These are phyloP conservation scores for Aureobasidium musti DNA, from an alignment of 2,329 filamentous ascomycete species.

Conservation along the genomic window DNA sequence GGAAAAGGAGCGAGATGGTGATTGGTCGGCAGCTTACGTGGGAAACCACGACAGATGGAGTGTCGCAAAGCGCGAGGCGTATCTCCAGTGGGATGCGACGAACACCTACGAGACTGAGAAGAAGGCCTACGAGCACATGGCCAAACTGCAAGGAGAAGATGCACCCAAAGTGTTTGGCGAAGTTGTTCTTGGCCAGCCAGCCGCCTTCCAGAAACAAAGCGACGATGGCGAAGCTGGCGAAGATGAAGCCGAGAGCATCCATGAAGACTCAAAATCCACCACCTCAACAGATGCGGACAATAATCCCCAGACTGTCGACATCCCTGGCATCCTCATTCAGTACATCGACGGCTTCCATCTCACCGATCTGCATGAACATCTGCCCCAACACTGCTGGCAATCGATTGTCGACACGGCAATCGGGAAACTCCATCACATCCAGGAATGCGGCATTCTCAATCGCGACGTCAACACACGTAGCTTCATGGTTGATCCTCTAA, in stretches of 20 bases:
- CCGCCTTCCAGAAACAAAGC: background rate
- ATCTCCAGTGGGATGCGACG: background rate
- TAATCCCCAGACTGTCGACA: background rate
- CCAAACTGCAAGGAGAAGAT: background rate
- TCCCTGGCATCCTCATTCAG: conserved; percentile 5
- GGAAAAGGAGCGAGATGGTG: background rate
- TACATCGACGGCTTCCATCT: conserved; percentile 5
- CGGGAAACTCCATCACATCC: background rate
- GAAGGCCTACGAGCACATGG: conserved; percentile 11
- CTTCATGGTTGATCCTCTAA: background rate
- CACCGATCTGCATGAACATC: background rate
- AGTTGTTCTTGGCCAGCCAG: background rate
- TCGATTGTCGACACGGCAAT: background rate
- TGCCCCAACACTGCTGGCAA: background rate
- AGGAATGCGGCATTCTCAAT: conserved; percentile 2
- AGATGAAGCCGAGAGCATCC: background rate
- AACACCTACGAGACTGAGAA: background rate
- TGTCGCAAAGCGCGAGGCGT: background rate
- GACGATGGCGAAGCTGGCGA: background rate
- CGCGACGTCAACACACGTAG: conserved; percentile 5
- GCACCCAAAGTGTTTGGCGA: background rate
- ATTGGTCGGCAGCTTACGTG: background rate
- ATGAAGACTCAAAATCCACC: background rate
- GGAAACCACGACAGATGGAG: background rate
- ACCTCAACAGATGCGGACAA: background rate